phyloP scores from a whole-genome alignment of 2,329 filamentous ascomycete genomes.

The Penicillium sp. region DNA sequence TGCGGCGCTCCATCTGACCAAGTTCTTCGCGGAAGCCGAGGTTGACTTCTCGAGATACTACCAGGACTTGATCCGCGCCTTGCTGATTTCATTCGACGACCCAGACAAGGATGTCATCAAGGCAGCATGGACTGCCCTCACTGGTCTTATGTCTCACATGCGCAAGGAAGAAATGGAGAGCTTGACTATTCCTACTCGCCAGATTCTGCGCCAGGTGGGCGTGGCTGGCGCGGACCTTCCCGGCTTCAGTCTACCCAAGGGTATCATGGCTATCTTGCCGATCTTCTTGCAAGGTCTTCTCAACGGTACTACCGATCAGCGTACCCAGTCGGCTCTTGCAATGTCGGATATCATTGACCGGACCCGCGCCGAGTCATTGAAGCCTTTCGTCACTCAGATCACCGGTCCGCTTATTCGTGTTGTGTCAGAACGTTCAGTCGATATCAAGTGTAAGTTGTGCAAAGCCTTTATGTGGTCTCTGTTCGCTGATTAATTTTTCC shows the following conservation, averaged over 20 bases:
- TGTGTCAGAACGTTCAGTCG: slow-evolving; percentile 91
- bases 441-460: slow-evolving; percentile 68
- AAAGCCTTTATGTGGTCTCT: neutral
- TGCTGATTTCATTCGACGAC: slow-evolving; percentile 92
- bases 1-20: slow-evolving; percentile 75
- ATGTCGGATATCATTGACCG: slow-evolving; percentile 96
- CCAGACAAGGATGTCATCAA: slow-evolving; percentile 80
- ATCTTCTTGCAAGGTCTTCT: slow-evolving; percentile 98
- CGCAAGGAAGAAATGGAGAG: slow-evolving; percentile 98
- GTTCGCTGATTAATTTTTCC: slow-evolving; percentile 20
- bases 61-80: slow-evolving; percentile 85
- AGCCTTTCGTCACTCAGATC: slow-evolving; percentile 95
- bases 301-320: slow-evolving; percentile 90
- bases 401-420: slow-evolving; percentile 97
- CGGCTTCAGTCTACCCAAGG: slow-evolving; percentile 89
- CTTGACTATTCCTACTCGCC: slow-evolving; percentile 79
- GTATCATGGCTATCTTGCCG: slow-evolving; percentile 91
- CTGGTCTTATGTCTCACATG: slow-evolving; percentile 80
- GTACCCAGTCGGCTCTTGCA: slow-evolving; percentile 84
- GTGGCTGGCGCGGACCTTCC: slow-evolving; percentile 79
- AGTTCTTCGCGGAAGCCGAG: slow-evolving; percentile 76
- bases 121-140: slow-evolving; percentile 82
- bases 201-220: slow-evolving; percentile 83
- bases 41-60: slow-evolving; percentile 95
- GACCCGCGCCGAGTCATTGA: slow-evolving; percentile 80